Evolutionary conservation across 371 early-diverging fungal genomes (phyloP).

Genomic region (Haplosporangium sp.): DNA sequence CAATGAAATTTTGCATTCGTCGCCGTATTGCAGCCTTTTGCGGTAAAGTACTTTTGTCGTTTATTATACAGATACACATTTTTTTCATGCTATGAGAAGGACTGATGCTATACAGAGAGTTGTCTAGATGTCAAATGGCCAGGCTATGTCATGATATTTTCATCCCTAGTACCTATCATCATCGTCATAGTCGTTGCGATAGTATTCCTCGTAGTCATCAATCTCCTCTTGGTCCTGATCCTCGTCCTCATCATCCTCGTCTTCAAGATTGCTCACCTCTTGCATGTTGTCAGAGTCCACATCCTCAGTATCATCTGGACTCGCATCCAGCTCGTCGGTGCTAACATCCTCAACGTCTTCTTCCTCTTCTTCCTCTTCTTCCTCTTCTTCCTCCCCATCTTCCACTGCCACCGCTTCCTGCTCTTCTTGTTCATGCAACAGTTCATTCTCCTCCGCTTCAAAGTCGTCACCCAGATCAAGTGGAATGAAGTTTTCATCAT

Average conservation of each 20-base stretch:
- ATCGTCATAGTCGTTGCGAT: constrained; percentile 10
- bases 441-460: constrained; percentile 25
- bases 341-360: constrained; percentile 20
- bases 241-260: constrained; percentile 15
- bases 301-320: neutral
- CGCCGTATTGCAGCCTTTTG: no score
- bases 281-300: constrained; percentile 3
- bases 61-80: no score
- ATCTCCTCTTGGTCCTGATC: constrained; percentile 22
- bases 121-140: neutral
- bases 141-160: neutral
- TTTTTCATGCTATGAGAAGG: no score
- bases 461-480: constrained; percentile 33
- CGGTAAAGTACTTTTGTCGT: no score
- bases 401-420: constrained; percentile 32
- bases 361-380: constrained; percentile 21
- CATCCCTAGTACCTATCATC: constrained; percentile 11
- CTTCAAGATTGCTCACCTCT: neutral
- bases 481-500: constrained; percentile 51
- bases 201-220: constrained; percentile 6
- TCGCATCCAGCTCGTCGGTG: constrained; percentile 10
- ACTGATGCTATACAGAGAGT: no score
- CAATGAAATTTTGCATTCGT: no score
- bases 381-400: constrained; percentile 25
- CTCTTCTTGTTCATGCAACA: constrained; percentile 13